Evolutionary conservation across 805 yeast species (phyloP), one percentile per base, ranked within the genome.

Genomic region (Barnettozyma salicaria): DNA sequence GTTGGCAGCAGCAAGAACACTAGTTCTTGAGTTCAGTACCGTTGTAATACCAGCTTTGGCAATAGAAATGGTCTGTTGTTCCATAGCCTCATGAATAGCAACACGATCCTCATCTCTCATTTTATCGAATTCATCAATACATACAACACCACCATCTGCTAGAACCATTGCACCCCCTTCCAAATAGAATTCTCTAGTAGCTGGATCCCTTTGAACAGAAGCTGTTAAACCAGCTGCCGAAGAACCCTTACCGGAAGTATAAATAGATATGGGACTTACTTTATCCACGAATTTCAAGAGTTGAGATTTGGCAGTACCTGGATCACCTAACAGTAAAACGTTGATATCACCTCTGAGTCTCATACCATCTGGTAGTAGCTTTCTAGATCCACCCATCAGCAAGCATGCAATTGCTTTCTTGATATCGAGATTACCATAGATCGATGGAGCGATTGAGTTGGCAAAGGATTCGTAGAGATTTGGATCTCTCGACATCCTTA

Each of bases 121-220:
- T 68, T 92, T 92, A 61, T 92, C 99, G 57, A 92, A 92, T 71
- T 92, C 99, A 68, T 92, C 99, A 55, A 92, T 92, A 72, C 97
- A 92, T 32, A 90, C 97, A 34, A 92, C 97, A 48, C 99, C 99
- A 27, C 97, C 97, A 64, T 92, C 98, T 0, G 99, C 98, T 34
- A 92, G 68, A n/a, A 92, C 98, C 97, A 92, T 89, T 7, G 99
- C 99, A 63, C 99, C 99, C 42, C 99, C 98, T 72, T 92, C 99
- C 37, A 92, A 67, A 59, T 85, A 90, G 59, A 90, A 92, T 51
- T 92, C 98, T 45, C 96, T 68, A 0, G 96, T 84, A 18, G 70
- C 67, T 2, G 86, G 71, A 59, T 92, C 97, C 58, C 96, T 74
- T 64, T 90, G 98, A 14, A 92, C 97, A 13, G 95, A 82, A 1